A percentile compares a stretch with the other conserved stretches of the same genome.
phyloP scores from a whole-genome alignment of 306 rosid species.

The Citrullus mucosospermus region DNA sequence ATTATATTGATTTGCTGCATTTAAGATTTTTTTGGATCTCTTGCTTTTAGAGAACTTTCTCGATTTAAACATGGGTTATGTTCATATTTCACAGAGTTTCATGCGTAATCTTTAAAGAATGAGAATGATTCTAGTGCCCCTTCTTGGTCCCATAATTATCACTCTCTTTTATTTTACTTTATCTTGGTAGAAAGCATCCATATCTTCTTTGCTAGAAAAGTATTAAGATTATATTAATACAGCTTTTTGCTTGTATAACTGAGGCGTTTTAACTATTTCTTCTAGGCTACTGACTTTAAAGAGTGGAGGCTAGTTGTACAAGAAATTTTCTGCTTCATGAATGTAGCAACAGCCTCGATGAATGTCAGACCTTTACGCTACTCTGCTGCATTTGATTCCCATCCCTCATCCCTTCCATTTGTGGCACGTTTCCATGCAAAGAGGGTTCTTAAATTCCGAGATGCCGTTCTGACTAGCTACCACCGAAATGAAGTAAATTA shows the following conservation, averaged over 20 bases:
- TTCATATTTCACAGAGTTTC: neutral
- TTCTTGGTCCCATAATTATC: neutral
- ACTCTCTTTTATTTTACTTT: neutral
- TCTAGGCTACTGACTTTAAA: conserved; percentile 77
- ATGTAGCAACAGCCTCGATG: conserved; percentile 50
- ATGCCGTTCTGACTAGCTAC: conserved; percentile 76
- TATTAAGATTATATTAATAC: neutral
- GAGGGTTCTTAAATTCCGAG: conserved; percentile 77
- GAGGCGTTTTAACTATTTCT: conserved; percentile 16
- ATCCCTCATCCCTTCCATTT: conserved; percentile 59
- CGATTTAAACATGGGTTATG: neutral
- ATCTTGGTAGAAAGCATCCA: neutral
- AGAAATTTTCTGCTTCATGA: conserved; percentile 78
- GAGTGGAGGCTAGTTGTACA: conserved; percentile 97
- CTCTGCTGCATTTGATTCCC: conserved; percentile 51
- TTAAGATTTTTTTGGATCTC: neutral
- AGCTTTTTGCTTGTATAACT: neutral
- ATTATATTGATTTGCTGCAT: neutral
- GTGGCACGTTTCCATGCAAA: conserved; percentile 95
- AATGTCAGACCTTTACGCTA: conserved; percentile 76
- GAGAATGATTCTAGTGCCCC: neutral
- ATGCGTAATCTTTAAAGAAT: neutral
- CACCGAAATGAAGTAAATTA: conserved; percentile 79
- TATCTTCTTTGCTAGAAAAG: neutral
- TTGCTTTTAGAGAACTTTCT: neutral